Base-by-base conservation (phyloP, 768 basidiomycete genomes). In the Asterophora parasitica region DNA sequence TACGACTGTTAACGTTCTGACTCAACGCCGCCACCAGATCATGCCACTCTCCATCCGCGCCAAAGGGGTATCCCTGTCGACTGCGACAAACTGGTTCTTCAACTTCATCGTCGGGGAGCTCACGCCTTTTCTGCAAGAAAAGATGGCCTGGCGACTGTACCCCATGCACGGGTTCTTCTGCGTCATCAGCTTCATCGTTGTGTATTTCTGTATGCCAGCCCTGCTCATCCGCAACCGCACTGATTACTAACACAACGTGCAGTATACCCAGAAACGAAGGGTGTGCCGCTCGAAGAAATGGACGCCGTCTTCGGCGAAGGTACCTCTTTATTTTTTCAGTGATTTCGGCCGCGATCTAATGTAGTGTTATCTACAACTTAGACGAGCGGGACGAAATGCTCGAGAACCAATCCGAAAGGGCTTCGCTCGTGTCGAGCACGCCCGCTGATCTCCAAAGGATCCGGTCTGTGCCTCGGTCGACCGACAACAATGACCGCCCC, bases 131-230 rank as follows among this genome's bases (percentile, higher is more conserved):
- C 70, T 96, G 32, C 92, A 95, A 66, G 91, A 93, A 50, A 65
- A 78, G 16, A 95, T 97, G 56, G 77, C 77, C 34, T 98, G 94
- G 93, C 77, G 88, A 39, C 64, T 97, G 46, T 96, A 97, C 68
- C 90, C 91, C 0, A 94, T 97, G 92, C 92, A 95, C 57, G 91
- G 85, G 17, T 92, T 92, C 69, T 93, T 92, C 66, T 92, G 92
- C 62, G 79, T 79, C 7, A 84, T 88, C 59, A 90, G 90, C 60
- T 89, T 94, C 61, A 70, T 95, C 39, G 70, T 92, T 36, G 88
- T 23, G 23, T 23, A 23, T 23, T 23, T 23, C 23, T 23, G 82
- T 83, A 61, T 57, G 71, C 65, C 23, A 23, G 3, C 23, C 6
- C 23, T 23, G 23, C 23, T 23, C 23, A 3, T 23, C 23, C 23